A percentile compares a stretch with the other conserved stretches of the same genome.
Evolutionary conservation across 345 rosid species (phyloP).

Genomic region (Populus davidiana): DNA sequence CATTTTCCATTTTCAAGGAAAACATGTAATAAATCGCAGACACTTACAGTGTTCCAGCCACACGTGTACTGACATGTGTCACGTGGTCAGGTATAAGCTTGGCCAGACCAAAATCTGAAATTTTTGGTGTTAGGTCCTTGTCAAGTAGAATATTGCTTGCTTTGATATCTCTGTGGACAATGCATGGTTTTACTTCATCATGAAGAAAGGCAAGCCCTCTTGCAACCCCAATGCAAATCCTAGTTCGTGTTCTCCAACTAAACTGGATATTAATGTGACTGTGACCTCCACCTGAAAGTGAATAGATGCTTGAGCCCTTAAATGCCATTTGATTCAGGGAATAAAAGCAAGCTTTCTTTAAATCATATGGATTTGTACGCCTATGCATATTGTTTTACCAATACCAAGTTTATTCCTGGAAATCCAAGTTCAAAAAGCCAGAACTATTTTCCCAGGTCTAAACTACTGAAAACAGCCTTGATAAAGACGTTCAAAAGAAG

Average conservation of each 20-base stretch:
- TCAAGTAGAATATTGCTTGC: slow-evolving; percentile 96
- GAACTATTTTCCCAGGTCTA: neutral
- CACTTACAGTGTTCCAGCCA: slow-evolving; percentile 53
- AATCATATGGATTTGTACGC: neutral
- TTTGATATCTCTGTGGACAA: slow-evolving; percentile 92
- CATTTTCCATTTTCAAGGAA: no score
- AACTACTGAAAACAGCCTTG: slow-evolving; percentile 2
- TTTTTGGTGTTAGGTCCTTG: slow-evolving; percentile 69
- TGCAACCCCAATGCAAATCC: slow-evolving; percentile 77
- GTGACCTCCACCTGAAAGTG: slow-evolving; percentile 45
- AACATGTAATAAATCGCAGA: neutral
- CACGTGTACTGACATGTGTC: slow-evolving; percentile 97
- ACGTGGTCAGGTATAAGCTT: slow-evolving; percentile 75
- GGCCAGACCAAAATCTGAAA: slow-evolving; percentile 95
- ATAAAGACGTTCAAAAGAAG: slow-evolving; percentile 4
- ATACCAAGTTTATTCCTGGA: neutral
- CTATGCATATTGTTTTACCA: neutral
- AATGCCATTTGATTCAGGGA: slow-evolving; percentile 3
- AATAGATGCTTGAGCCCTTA: slow-evolving; percentile 13
- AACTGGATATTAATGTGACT: slow-evolving; percentile 56
- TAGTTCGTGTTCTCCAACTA: slow-evolving; percentile 63
- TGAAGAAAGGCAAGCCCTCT: slow-evolving; percentile 87
- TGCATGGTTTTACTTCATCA: slow-evolving; percentile 71
- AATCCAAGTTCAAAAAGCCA: neutral
- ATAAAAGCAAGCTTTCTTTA: neutral